A percentile compares a stretch with the other conserved stretches of the same genome.
Evolutionary conservation across 306 rosid genomes (phyloP).

Genomic region (Inga oerstediana): DNA sequence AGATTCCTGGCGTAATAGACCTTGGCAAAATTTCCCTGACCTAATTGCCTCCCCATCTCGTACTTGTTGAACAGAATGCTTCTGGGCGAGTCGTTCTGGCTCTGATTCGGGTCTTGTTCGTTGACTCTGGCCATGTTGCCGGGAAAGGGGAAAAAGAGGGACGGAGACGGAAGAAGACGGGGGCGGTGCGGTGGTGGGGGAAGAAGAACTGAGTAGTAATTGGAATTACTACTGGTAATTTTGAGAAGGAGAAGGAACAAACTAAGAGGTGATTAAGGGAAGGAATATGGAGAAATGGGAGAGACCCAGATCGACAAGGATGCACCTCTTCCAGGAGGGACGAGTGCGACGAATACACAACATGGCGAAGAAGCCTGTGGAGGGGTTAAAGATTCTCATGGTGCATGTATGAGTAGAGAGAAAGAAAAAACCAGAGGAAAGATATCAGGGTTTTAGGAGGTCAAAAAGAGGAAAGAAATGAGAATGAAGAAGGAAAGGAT

Average conservation of each 20-base stretch:
- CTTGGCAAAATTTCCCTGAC: slow-evolving; percentile 85
- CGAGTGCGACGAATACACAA: slow-evolving; percentile 37
- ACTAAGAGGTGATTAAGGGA: background rate
- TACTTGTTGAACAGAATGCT: slow-evolving; percentile 65
- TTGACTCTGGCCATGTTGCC: background rate
- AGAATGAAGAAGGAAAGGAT: background rate
- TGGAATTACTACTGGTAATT: background rate
- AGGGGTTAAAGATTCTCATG: slow-evolving; percentile 36
- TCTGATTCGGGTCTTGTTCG: background rate
- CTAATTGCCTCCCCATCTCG: slow-evolving; percentile 74
- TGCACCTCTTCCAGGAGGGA: slow-evolving; percentile 31
- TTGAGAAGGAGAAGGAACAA: background rate
- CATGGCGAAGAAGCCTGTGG: slow-evolving; percentile 26
- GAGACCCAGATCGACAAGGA: slow-evolving; percentile 32
- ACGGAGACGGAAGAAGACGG: background rate
- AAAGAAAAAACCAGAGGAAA: background rate
- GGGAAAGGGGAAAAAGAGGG: background rate
- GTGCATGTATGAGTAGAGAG: slow-evolving; percentile 25
- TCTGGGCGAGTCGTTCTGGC: slow-evolving; percentile 5
- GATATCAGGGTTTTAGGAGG: background rate
- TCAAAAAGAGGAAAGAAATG: background rate
- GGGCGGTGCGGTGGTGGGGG: background rate
- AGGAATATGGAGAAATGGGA: slow-evolving; percentile 20
- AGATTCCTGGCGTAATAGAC: slow-evolving; percentile 61
- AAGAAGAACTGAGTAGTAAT: background rate